Conservation (phyloP, 2,329 filamentous ascomycete species). For the Colletotrichum sp. region DNA sequence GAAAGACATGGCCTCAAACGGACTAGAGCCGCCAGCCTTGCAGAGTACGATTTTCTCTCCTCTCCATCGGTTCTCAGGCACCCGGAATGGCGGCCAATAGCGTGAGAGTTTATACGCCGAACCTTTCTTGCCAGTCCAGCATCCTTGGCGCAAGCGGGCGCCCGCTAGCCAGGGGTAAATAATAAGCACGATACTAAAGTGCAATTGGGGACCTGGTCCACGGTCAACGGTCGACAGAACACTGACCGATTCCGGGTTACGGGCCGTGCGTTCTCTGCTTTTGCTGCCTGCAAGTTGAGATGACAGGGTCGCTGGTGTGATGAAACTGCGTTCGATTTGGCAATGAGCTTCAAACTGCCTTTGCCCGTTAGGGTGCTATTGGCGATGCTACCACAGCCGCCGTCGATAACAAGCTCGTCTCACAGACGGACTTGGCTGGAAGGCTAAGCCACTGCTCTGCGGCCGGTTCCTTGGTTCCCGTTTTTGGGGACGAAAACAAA, state of each 20-base stretch:
- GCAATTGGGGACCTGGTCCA: neutral
- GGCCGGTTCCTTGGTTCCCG: neutral
- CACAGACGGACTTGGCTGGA: neutral
- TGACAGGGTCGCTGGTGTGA: neutral
- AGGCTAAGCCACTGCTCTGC: neutral
- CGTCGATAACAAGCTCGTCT: neutral
- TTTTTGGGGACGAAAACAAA: neutral
- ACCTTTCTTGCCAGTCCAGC: neutral
- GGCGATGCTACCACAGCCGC: neutral
- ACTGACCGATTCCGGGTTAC: neutral
- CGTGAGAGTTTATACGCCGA: neutral
- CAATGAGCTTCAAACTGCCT: neutral
- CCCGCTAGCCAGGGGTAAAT: neutral
- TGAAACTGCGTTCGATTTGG: neutral
- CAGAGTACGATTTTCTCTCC: neutral
- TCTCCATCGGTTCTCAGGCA: neutral
- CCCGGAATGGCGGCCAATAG: neutral
- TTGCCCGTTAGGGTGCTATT: neutral
- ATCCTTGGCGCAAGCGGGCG: neutral
- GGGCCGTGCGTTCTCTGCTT: neutral
- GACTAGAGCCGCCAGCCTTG: neutral
- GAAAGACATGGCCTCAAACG: neutral
- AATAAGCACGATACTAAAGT: neutral
- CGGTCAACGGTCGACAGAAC: neutral
- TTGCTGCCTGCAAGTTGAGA: neutral